Evolutionary conservation across 176 grass and related monocot genomes (phyloP).

Genomic region (Hordeum vulgare): DNA sequence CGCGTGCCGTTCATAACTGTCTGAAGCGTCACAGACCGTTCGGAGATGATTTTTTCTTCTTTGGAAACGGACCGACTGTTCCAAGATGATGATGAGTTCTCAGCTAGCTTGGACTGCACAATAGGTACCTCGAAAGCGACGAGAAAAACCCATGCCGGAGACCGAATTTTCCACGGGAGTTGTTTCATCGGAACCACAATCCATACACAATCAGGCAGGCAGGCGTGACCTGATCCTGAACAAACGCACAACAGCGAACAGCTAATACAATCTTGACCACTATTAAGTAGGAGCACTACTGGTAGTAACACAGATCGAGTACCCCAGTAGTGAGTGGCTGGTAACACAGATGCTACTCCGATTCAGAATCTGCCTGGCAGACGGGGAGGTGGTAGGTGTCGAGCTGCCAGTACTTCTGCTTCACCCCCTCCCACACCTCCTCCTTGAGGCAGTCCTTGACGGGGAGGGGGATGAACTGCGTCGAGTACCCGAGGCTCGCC

Average conservation of each 20-base stretch:
- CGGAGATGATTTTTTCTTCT: no score
- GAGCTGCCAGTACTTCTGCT: constrained; percentile 88
- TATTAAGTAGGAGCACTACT: no score
- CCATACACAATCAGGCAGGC: not conserved
- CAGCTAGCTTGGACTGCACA: no score
- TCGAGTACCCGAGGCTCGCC: constrained; percentile 62
- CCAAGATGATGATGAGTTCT: no score
- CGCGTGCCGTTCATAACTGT: not conserved
- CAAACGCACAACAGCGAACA: no score
- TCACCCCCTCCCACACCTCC: constrained; percentile 74
- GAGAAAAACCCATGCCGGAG: not conserved
- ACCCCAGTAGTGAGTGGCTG: no score
- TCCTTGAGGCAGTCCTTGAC: constrained; percentile 69
- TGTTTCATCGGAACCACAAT: not conserved
- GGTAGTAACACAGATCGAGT: no score
- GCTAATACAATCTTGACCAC: no score
- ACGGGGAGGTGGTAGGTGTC: constrained; percentile 90
- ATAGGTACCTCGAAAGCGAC: not conserved
- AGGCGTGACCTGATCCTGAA: not conserved
- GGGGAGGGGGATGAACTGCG: constrained; percentile 80
- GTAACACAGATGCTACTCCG: constrained; percentile 12
- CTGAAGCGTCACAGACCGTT: no score
- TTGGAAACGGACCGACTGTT: no score
- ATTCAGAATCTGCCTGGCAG: constrained; percentile 54
- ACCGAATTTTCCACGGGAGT: not conserved